Percentiles rank a stretch among this genome's conserved stretches.
These are phyloP conservation scores for Ophiostoma novo-ulmi DNA, from an alignment of 2,329 filamentous ascomycete genomes.

Conservation along the genomic window DNA sequence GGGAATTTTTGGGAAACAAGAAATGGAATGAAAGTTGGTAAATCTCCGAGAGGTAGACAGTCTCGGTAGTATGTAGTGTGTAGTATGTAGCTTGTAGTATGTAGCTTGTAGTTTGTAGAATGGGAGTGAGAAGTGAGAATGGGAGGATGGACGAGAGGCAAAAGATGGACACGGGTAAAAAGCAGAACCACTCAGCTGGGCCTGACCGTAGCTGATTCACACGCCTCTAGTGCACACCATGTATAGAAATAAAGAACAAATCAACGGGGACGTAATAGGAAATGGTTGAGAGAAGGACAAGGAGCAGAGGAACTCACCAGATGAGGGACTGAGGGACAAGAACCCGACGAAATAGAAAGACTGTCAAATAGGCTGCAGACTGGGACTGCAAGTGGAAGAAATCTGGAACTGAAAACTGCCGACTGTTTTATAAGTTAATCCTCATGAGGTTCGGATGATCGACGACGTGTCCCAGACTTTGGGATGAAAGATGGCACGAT, in stretches of 20 bases:
- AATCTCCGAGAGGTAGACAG: not conserved
- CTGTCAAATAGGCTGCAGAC: not conserved
- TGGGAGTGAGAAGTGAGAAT: not conserved
- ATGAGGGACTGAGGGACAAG: conserved; percentile 2
- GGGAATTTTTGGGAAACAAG: not conserved
- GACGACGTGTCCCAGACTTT: not conserved
- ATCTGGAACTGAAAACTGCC: not conserved
- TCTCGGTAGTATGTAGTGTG: not conserved
- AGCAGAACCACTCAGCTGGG: conserved; percentile 9
- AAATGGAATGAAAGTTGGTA: not conserved
- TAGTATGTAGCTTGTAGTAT: not conserved
- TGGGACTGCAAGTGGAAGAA: not conserved
- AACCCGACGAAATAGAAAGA: not conserved
- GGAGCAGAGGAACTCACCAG: not conserved
- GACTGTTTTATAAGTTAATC: not conserved
- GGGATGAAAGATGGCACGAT: not conserved
- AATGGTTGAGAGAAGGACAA: conserved; percentile 3
- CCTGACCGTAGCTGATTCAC: not conserved
- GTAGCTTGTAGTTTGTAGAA: not conserved
- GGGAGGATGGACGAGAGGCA: not conserved
- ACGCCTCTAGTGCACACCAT: not conserved
- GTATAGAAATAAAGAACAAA: not conserved
- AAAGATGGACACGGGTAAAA: conserved; percentile 2
- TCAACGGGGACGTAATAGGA: not conserved
- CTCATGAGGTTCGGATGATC: not conserved